These are phyloP conservation scores for Lachnellula occidentalis DNA, from an alignment of 2,329 filamentous ascomycete genomes.

Conservation along the genomic window DNA sequence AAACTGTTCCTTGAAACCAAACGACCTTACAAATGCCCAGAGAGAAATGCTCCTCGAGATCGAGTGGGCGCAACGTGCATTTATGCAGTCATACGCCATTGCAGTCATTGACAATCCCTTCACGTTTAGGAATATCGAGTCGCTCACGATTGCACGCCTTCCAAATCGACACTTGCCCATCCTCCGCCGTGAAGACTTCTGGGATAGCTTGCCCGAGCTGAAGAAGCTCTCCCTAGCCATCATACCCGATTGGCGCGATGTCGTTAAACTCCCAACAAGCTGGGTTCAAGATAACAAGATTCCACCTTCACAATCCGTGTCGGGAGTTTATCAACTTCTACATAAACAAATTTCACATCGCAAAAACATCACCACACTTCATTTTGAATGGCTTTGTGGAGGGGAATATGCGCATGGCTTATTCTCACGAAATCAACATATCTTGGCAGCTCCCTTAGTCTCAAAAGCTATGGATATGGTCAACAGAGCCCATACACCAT, in stretches of 20 bases:
- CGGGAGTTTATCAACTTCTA: constrained; percentile 48
- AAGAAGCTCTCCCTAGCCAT: constrained; percentile 52
- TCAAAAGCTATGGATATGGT: constrained; percentile 31
- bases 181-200: constrained; percentile 54
- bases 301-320: constrained; percentile 46
- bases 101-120: constrained; percentile 55
- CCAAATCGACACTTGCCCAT: constrained; percentile 55
- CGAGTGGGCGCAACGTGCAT: constrained; percentile 63
- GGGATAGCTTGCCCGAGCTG: constrained; percentile 51
- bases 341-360: constrained; percentile 42
- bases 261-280: constrained; percentile 47
- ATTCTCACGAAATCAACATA: constrained; percentile 54
- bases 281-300: constrained; percentile 44
- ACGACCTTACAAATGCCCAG: constrained; percentile 54
- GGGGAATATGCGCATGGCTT: constrained; percentile 61
- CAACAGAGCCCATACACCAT: constrained; percentile 17
- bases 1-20: constrained; percentile 37
- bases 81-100: constrained; percentile 62
- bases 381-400: constrained; percentile 62
- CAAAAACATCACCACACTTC: constrained; percentile 50
- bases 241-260: constrained; percentile 60
- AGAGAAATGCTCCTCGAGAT: constrained; percentile 64
- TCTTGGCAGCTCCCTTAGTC: constrained; percentile 55
- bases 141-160: constrained; percentile 58
- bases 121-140: constrained; percentile 49